phyloP scores from a whole-genome alignment of 495 filamentous ascomycete genomes.

The Oidiodendron maius region DNA sequence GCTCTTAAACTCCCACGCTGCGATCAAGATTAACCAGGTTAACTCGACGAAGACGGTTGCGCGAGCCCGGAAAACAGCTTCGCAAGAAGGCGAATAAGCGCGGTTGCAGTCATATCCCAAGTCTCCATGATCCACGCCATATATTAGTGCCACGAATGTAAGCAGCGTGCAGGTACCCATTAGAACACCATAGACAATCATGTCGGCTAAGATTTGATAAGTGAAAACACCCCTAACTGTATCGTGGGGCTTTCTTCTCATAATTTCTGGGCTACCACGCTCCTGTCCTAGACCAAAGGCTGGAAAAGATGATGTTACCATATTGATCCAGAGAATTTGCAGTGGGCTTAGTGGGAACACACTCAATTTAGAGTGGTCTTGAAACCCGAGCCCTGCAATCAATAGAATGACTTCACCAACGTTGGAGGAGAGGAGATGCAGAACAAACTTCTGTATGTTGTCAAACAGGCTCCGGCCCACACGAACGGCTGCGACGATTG shows the following conservation, averaged over 20 bases:
- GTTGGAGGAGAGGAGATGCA: slow-evolving; percentile 65
- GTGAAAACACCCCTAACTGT: slow-evolving; percentile 62
- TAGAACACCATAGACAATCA: slow-evolving; percentile 62
- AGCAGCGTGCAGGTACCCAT: slow-evolving; percentile 56
- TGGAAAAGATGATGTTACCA: slow-evolving; percentile 62
- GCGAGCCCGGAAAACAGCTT: slow-evolving; percentile 61
- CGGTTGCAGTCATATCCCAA: slow-evolving; percentile 63
- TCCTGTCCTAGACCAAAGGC: slow-evolving; percentile 68
- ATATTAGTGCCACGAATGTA: slow-evolving; percentile 62
- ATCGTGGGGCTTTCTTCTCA: slow-evolving; percentile 59
- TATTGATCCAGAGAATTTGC: slow-evolving; percentile 70
- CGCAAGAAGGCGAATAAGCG: slow-evolving; percentile 35
- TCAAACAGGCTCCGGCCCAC: slow-evolving; percentile 68
- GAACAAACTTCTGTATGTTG: slow-evolving; percentile 71
- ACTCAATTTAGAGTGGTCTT: slow-evolving; percentile 50
- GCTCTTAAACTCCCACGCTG: slow-evolving; percentile 64
- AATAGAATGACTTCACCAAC: slow-evolving; percentile 63
- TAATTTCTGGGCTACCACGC: slow-evolving; percentile 57
- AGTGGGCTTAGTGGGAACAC: slow-evolving; percentile 66
- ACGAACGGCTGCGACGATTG: slow-evolving; percentile 54
- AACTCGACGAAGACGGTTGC: slow-evolving; percentile 66
- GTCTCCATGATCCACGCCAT: slow-evolving; percentile 50
- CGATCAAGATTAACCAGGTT: slow-evolving; percentile 62
- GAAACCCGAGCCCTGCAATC: slow-evolving; percentile 62
- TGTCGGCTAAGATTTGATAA: slow-evolving; percentile 60